Evolutionary conservation across 169 alveolate genomes (phyloP).

Genomic region (Amoebophrya sp.): DNA sequence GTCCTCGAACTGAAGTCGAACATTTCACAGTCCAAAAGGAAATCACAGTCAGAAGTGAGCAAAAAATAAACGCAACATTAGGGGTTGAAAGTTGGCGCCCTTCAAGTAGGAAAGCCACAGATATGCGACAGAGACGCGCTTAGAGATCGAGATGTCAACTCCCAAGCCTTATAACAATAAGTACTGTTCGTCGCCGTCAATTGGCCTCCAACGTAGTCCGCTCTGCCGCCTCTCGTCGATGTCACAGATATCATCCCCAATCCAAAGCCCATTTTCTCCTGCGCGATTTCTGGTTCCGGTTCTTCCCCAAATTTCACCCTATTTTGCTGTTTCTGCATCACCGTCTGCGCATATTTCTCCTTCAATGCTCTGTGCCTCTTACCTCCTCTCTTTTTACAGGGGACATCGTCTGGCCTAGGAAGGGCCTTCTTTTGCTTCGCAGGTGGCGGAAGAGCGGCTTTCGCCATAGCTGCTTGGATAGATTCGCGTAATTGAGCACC

Average conservation of each 20-base stretch:
- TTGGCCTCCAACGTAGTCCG: neutral
- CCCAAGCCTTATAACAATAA: no score
- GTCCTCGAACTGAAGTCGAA: neutral
- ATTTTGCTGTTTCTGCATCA: constrained; percentile 66
- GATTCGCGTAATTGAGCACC: neutral
- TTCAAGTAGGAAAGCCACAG: no score
- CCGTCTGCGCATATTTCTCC: constrained; percentile 69
- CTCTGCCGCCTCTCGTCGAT: neutral
- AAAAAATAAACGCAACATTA: no score
- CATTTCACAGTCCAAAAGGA: neutral
- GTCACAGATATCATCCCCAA: neutral
- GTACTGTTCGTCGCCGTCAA: no score
- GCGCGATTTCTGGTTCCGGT: constrained; percentile 68
- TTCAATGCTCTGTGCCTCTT: constrained; percentile 66
- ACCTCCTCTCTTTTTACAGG: constrained; percentile 70
- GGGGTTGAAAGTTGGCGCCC: no score
- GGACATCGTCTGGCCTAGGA: constrained; percentile 74
- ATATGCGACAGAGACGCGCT: no score
- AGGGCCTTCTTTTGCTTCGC: constrained; percentile 70
- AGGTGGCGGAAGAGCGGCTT: constrained; percentile 55
- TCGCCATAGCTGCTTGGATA: neutral
- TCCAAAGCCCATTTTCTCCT: constrained; percentile 36
- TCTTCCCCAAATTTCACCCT: constrained; percentile 71
- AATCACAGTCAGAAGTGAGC: neutral
- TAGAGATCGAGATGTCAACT: no score